Evolutionary conservation across 805 yeast species (phyloP).

Genomic region (Nakazawaea ishiwadae): DNA sequence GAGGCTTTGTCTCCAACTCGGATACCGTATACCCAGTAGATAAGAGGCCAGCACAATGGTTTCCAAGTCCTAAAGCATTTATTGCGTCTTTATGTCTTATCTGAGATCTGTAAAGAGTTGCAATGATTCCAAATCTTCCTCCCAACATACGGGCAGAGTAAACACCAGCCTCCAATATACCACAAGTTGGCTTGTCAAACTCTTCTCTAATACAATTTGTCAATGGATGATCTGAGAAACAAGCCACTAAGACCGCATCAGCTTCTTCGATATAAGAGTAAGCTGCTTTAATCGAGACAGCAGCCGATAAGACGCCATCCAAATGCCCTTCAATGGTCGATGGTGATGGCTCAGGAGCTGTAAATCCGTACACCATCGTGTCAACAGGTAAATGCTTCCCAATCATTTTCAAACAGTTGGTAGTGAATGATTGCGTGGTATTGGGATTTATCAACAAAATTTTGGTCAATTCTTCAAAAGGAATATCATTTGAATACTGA

Average conservation of each 20-base stretch:
- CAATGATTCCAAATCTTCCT: slow-evolving; percentile 28
- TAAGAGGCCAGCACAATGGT: slow-evolving; percentile 28
- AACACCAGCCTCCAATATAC: slow-evolving; percentile 30
- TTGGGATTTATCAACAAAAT: slow-evolving; percentile 28
- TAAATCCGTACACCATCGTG: slow-evolving; percentile 26
- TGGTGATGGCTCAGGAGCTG: slow-evolving; percentile 24
- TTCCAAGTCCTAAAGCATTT: slow-evolving; percentile 23
- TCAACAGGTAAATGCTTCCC: slow-evolving; percentile 24
- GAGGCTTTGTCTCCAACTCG: slow-evolving; percentile 27
- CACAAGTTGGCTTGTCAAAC: slow-evolving; percentile 28
- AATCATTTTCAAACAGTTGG: slow-evolving; percentile 26
- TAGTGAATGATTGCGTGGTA: slow-evolving; percentile 25
- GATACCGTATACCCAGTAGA: slow-evolving; percentile 28
- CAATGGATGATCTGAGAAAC: slow-evolving; percentile 31
- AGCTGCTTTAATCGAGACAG: slow-evolving; percentile 25
- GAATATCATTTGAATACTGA: too few species aligned
- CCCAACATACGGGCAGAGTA: slow-evolving; percentile 28
- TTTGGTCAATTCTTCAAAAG: slow-evolving; percentile 15
- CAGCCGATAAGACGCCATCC: slow-evolving; percentile 28
- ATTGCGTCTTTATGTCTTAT: slow-evolving; percentile 28
- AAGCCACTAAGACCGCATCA: slow-evolving; percentile 29
- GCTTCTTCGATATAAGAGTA: slow-evolving; percentile 22
- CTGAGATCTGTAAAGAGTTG: slow-evolving; percentile 26
- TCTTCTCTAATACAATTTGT: slow-evolving; percentile 30
- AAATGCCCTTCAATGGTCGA: slow-evolving; percentile 28